Conservation (phyloP, 148 eudicot genomes). For the Polygonum aviculare region DNA sequence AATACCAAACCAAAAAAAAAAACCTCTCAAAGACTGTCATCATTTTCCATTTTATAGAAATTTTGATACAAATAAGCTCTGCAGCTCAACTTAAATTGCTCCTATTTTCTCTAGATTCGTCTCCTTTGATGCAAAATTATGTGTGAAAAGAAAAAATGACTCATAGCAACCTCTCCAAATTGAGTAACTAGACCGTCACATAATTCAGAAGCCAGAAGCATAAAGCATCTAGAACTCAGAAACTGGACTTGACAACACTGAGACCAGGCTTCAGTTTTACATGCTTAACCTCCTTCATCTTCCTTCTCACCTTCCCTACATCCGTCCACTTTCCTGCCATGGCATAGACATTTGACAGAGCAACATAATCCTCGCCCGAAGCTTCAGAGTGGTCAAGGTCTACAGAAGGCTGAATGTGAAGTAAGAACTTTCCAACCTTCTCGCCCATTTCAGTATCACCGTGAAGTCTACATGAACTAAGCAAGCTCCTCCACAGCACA, state of each 20-base stretch:
- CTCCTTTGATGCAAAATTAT: too few relatives aligned
- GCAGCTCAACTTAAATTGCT: too few relatives aligned
- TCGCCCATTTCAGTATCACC: conserved; percentile 47
- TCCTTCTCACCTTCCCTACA: conserved; percentile 38
- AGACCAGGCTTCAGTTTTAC: conserved; percentile 32
- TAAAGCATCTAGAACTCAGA: background rate
- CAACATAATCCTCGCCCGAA: conserved; percentile 43
- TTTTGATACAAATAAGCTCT: too few relatives aligned
- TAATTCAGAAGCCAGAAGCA: background rate
- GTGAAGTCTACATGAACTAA: conserved; percentile 54
- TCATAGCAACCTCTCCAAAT: background rate
- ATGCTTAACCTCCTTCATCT: conserved; percentile 37
- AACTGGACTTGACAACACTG: conserved; percentile 24
- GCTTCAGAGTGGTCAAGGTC: conserved; percentile 6
- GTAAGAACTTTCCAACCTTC: conserved; percentile 42
- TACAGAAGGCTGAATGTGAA: conserved; percentile 20
- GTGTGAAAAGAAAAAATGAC: background rate
- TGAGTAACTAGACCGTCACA: background rate
- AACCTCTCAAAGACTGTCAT: background rate
- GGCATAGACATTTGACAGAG: conserved; percentile 64
- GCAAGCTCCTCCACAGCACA: conserved; percentile 54
- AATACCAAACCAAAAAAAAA: background rate
- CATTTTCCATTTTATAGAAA: background rate
- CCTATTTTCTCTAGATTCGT: too few relatives aligned
- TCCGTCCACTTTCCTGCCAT: conserved; percentile 54